Evolutionary conservation across 129 eudicot species (phyloP), one percentile per base, ranked within the genome.

Genomic region (Chrysanthemum makinoi): DNA sequence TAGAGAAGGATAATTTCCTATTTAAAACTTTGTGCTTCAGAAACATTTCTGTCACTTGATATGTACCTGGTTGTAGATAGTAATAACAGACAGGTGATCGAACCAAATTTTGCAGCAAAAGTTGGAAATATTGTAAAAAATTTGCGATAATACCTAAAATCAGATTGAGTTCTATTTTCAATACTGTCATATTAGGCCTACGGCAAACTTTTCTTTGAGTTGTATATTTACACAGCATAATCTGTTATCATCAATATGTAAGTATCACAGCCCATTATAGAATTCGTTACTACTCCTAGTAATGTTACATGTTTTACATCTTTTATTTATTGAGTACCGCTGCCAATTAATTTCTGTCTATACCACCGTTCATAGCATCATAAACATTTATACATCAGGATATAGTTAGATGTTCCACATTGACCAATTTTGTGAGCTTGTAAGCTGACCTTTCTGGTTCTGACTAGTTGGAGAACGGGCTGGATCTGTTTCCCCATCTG

Each of bases 401-500:
- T 13, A 8, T 35, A 14, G 5, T 54, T 54, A 15, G 5, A 15
- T 35, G n/a, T 18, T 9, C 12, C 43, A 60, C n/a, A 26, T 16
- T 17, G 15, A 18, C 17, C 17, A 66, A 18, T 1, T 10, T 14
- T 20, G 58, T 49, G 47, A 50, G 24, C 0, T 26, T 10, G 57
- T 48, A 39, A 60, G 54, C 69, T 63, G 24, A 71, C 77, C 72
- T 71, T 72, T 56, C 30, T 66, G 56, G 10, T 56, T 72, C 70
- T 56, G 30, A 72, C 72, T 66, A 55, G 65, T 30, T 59, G 73
- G 33, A 72, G 68, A 54, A 33, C 46, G 51, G 30, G 46, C 4
- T 56, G 46, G 24, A 67, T 63, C 14, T 78, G 28, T 67, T 78
- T 30, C 73, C 72, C 73, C 6, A 78, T 28, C 62, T 57, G 62